These are phyloP conservation scores for Tylopilus felleus DNA, from an alignment of 768 basidiomycete genomes.

Conservation along the genomic window DNA sequence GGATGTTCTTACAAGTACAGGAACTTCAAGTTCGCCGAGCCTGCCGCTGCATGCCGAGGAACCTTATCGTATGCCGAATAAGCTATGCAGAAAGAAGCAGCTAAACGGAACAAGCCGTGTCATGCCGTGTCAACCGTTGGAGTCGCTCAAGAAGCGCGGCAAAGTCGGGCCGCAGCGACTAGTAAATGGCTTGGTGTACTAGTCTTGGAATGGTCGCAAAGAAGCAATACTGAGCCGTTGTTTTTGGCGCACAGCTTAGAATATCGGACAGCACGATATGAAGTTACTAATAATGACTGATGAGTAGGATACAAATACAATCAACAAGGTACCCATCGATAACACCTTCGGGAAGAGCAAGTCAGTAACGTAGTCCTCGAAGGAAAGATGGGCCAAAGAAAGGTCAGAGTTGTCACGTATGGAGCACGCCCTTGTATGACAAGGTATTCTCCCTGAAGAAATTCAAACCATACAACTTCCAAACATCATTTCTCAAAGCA, in stretches of 20 bases:
- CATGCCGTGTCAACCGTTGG: background rate
- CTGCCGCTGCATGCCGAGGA: slow-evolving; percentile 3
- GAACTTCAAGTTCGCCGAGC: background rate
- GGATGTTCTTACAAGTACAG: slow-evolving; percentile 4
- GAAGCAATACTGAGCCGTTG: background rate
- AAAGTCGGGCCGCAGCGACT: background rate
- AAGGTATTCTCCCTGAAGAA: slow-evolving; percentile 90
- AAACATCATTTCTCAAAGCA: slow-evolving; percentile 50
- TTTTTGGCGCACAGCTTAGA: background rate
- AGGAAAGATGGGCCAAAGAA: background rate
- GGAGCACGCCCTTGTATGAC: slow-evolving; percentile 62
- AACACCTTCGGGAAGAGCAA: background rate
- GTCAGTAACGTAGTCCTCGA: slow-evolving; percentile 8
- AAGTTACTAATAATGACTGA: background rate
- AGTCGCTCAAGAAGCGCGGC: background rate
- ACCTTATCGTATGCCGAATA: slow-evolving; percentile 11
- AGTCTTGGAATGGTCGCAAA: background rate
- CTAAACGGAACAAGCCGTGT: slow-evolving; percentile 1
- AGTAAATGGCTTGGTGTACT: background rate
- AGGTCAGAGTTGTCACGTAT: slow-evolving; percentile 56
- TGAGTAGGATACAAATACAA: background rate
- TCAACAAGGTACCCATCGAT: background rate
- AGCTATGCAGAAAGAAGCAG: background rate
- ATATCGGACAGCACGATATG: background rate
- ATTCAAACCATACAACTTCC: slow-evolving; percentile 59